These are phyloP conservation scores for Melastoma candidum DNA, from an alignment of 441 rosid species.

Conservation along the genomic window DNA sequence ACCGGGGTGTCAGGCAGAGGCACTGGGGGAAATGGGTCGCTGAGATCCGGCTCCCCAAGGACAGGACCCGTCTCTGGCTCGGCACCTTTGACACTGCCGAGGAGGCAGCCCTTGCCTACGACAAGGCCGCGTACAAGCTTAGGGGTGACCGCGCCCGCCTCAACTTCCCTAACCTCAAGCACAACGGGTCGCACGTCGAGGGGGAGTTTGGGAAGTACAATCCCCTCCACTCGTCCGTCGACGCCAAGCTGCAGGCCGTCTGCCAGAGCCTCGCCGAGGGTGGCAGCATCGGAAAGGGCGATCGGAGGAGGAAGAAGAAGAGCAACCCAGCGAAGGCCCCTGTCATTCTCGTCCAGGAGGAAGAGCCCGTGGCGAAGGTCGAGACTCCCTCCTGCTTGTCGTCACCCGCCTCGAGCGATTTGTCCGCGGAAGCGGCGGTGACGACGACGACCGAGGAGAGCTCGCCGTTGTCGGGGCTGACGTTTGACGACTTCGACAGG, in stretches of 20 bases:
- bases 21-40: conserved; percentile 7
- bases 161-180: conserved; percentile 5
- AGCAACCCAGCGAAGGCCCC: too few species aligned
- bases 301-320: too few species aligned
- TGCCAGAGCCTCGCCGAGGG: conserved; percentile 2
- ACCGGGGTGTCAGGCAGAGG: conserved; percentile 12
- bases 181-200: not conserved
- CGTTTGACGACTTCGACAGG: too few species aligned
- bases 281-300: too few species aligned
- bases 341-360: too few species aligned
- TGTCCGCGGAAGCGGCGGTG: too few species aligned
- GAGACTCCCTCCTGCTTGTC: too few species aligned
- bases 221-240: conserved; percentile 7
- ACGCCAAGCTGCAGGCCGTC: conserved; percentile 8
- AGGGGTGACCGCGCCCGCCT: conserved; percentile 9
- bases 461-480: not conserved
- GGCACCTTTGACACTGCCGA: not conserved
- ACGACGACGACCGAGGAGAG: too few species aligned
- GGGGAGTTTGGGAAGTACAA: not conserved
- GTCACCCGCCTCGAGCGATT: too few species aligned
- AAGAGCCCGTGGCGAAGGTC: too few species aligned
- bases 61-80: too few species aligned
- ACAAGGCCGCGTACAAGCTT: conserved; percentile 5
- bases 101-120: conserved; percentile 10
- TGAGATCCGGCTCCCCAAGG: too few species aligned